These are phyloP conservation scores for Pythium monospermum DNA, from an alignment of 352 stramenopile genomes.

Conservation along the genomic window DNA sequence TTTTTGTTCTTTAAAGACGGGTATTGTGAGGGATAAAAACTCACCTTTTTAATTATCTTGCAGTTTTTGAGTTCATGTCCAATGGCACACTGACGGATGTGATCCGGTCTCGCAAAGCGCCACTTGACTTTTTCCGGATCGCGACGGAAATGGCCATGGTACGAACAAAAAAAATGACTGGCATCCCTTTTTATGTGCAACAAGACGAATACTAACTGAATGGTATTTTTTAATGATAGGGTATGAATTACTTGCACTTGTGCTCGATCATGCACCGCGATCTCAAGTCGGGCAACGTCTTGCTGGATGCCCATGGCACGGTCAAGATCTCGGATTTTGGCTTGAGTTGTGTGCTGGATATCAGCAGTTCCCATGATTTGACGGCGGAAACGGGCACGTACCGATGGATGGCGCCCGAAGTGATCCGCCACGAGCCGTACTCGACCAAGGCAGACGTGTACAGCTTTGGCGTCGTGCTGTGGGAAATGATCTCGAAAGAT, in stretches of 20 bases:
- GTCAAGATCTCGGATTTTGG: conserved; percentile 89
- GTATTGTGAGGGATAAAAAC: too few relatives aligned
- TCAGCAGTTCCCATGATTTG: conserved; percentile 67
- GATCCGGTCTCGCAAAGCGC: conserved; percentile 59
- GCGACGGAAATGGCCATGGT: conserved; percentile 79
- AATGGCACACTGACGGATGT: conserved; percentile 81
- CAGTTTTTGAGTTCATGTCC: conserved; percentile 87
- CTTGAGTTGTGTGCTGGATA: conserved; percentile 80
- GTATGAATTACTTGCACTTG: conserved; percentile 94
- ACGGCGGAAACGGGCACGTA: conserved; percentile 88
- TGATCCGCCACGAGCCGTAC: conserved; percentile 92
- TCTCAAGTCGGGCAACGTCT: conserved; percentile 94
- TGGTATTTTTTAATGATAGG: conserved; percentile 23
- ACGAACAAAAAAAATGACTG: not conserved
- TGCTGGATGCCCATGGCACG: conserved; percentile 76
- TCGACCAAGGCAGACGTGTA: conserved; percentile 95
- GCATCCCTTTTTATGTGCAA: not conserved
- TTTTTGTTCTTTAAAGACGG: not conserved
- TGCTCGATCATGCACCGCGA: conserved; percentile 94
- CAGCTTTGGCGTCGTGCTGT: conserved; percentile 89
- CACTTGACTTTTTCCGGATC: conserved; percentile 80
- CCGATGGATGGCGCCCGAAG: conserved; percentile 94
- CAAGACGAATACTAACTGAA: too few relatives aligned
- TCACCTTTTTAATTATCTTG: not conserved
- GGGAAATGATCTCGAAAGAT: conserved; percentile 82